Conservation (phyloP, 495 filamentous ascomycete genomes). For the Trichoderma erinaceum region DNA sequence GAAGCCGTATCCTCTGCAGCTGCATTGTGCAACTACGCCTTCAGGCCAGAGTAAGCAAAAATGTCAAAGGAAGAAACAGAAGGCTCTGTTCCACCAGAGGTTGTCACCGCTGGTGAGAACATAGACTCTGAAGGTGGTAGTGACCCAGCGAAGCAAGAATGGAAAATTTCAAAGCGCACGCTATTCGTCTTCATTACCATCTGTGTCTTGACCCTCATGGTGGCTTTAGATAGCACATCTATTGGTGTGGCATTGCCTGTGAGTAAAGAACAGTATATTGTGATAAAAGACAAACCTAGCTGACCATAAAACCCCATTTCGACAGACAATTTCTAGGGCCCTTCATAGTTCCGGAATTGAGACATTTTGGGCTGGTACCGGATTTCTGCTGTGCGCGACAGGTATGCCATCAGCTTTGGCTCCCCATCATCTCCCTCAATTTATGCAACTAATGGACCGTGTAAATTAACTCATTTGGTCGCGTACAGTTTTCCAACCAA, state of each 20-base stretch:
- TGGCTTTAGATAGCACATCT: slow-evolving; percentile 68
- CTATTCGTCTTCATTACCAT: background rate
- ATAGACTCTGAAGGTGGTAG: background rate
- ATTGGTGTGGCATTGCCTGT: slow-evolving; percentile 65
- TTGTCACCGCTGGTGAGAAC: background rate
- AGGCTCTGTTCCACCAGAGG: background rate
- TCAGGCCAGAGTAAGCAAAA: too few relatives aligned
- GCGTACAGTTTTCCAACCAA: slow-evolving; percentile 48
- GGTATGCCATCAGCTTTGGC: background rate
- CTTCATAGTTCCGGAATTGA: slow-evolving; percentile 40
- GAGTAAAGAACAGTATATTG: slow-evolving; percentile 33
- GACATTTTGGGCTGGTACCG: slow-evolving; percentile 54
- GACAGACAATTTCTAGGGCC: background rate
- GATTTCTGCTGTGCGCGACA: slow-evolving; percentile 38
- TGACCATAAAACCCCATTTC: background rate
- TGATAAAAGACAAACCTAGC: slow-evolving; percentile 34
- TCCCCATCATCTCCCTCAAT: background rate
- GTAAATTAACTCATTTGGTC: slow-evolving; percentile 14
- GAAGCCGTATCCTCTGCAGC: too few relatives aligned
- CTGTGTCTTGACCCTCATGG: slow-evolving; percentile 19
- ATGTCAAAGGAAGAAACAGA: background rate
- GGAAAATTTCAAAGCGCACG: background rate
- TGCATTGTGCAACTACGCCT: too few relatives aligned
- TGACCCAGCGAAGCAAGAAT: background rate
- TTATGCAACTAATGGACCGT: background rate